These are phyloP conservation scores for Vanderwaltozyma polyspora DNA, from an alignment of 805 yeast species.

Conservation along the genomic window DNA sequence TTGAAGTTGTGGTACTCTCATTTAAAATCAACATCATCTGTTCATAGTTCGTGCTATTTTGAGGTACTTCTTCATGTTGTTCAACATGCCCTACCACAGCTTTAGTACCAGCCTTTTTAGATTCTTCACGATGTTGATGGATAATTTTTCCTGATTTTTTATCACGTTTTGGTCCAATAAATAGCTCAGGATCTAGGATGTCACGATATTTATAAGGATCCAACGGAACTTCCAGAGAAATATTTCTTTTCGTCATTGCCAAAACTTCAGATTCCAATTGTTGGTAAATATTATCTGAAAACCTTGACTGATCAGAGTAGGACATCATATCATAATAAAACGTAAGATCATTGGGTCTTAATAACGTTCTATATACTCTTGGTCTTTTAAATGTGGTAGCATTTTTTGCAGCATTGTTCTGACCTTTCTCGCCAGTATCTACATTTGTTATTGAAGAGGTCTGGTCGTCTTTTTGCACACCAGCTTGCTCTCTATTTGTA, in stretches of 20 bases:
- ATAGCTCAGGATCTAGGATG: slow-evolving; percentile 14
- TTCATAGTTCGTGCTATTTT: slow-evolving; percentile 77
- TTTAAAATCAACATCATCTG: slow-evolving; percentile 71
- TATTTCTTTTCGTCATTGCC: slow-evolving; percentile 63
- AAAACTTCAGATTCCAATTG: slow-evolving; percentile 84
- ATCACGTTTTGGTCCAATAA: slow-evolving; percentile 37
- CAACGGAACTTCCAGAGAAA: slow-evolving; percentile 62
- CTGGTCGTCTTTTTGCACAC: too few relatives aligned
- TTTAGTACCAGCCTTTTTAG: slow-evolving; percentile 27
- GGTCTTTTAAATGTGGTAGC: slow-evolving; percentile 36
- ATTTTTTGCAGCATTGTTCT: neutral
- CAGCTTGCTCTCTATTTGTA: too few relatives aligned
- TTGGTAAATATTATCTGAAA: slow-evolving; percentile 68
- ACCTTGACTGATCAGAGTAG: slow-evolving; percentile 70
- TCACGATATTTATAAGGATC: slow-evolving; percentile 50
- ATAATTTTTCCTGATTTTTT: slow-evolving; percentile 23
- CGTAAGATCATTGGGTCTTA: slow-evolving; percentile 72
- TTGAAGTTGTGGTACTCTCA: slow-evolving; percentile 33
- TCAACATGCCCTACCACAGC: slow-evolving; percentile 35
- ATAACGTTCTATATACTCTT: slow-evolving; percentile 61
- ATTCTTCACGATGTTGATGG: slow-evolving; percentile 33
- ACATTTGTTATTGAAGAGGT: too few relatives aligned
- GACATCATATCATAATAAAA: slow-evolving; percentile 76
- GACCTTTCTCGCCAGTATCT: neutral
- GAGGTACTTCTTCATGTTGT: slow-evolving; percentile 60